A percentile compares a stretch with the other conserved stretches of the same genome.
Evolutionary conservation across 148 eudicot species (phyloP).

Genomic region (Persicaria tinctoria): DNA sequence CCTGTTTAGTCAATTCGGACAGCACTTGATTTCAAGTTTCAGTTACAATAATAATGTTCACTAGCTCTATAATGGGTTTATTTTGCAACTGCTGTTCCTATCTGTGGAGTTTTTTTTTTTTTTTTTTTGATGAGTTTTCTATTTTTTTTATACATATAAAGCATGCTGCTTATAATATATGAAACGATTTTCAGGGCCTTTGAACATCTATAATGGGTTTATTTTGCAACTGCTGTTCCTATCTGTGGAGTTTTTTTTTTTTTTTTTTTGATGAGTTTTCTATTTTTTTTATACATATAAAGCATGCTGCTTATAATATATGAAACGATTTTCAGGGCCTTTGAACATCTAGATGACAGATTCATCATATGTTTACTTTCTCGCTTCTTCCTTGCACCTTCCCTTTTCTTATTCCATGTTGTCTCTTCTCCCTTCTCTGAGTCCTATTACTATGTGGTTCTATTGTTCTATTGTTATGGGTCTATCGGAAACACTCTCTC

Average conservation of each 20-base stretch:
- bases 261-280: not conserved
- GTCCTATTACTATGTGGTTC: too few species aligned
- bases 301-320: not conserved
- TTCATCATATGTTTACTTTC: too few species aligned
- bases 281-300: too few species aligned
- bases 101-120: not conserved
- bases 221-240: not conserved
- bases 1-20: too few species aligned
- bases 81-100: not conserved
- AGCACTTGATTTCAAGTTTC: not conserved
- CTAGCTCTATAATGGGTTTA: not conserved
- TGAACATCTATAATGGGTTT: not conserved
- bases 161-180: not conserved
- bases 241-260: not conserved
- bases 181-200: not conserved
- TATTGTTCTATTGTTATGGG: too few species aligned
- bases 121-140: not conserved
- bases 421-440: too few species aligned
- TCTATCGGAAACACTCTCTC: too few species aligned
- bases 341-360: not conserved
- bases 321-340: not conserved
- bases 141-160: too few species aligned
- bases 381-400: too few species aligned
- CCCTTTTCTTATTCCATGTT: too few species aligned
- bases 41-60: not conserved